Base-by-base conservation (phyloP, 495 filamentous ascomycete species). In the Penicillium ochrochloron region DNA sequence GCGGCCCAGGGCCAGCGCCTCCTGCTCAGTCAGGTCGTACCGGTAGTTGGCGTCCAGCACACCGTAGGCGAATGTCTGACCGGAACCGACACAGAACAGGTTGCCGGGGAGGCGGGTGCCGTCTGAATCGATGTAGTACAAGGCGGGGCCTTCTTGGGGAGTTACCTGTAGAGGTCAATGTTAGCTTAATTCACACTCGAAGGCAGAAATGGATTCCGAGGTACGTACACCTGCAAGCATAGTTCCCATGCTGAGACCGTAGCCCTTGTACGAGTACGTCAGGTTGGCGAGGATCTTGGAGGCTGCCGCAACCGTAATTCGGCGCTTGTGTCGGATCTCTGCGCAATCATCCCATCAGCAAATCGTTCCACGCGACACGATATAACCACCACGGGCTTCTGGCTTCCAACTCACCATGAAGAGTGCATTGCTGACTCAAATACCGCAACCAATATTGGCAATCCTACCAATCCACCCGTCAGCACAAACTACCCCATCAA, bases 381-480 rank as follows among this genome's bases (percentile, higher is more conserved):
- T 29, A 50, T 10, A 48, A 3, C 23, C 9, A 25, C 11, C 37
- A 39, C 12, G 54, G 19, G 31, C 14, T 19, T 58, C 5, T 2
- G 23, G 3, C 25, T 5, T 52, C 23, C n/a, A 51, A 69, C 77
- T 61, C 72, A 77, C 80, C 95, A 80, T 98, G 95, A 64, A 99
- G 90, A 56, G 95, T 94, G 81, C 95, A 99, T 83, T 98, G 93
- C 89, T 98, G 96, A 63, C 95, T 95, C 66, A 99, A 85, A 85
- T 97, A 99, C 73, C 92, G 92, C 68, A 99, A 89, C 95, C 95
- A 99, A 84, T 97, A 98, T 88, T 98, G 95, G 82, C 95, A 99
- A 82, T 99, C 95, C 89, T 91, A 73, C 42, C 55, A 59, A 50
- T 54, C 53, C 51, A 57, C 62, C n/a, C 35, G 62, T 70, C 65